phyloP scores from a whole-genome alignment of 345 rosid species.

The Eucalyptus grandis region DNA sequence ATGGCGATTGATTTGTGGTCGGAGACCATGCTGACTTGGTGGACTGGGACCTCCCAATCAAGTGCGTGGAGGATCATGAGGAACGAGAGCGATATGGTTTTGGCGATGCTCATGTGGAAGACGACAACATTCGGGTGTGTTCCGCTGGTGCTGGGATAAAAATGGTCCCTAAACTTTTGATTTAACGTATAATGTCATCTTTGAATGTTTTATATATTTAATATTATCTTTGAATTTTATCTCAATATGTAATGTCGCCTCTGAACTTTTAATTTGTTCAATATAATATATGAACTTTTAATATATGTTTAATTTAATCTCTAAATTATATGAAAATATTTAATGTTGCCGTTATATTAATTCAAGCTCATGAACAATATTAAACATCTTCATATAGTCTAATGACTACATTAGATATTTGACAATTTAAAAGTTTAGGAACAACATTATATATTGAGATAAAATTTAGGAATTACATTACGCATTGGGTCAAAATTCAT shows the following conservation, averaged over 20 bases:
- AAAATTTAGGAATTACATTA: too few species aligned
- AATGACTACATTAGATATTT: too few species aligned
- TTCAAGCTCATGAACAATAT: background rate
- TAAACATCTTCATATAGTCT: too few species aligned
- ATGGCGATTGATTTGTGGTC: rapidly evolving
- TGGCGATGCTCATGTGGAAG: background rate
- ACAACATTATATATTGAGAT: rapidly evolving
- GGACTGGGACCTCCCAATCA: rapidly evolving
- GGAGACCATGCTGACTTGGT: too few species aligned
- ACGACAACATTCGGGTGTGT: background rate
- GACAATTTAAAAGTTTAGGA: too few species aligned
- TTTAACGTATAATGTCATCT: rapidly evolving
- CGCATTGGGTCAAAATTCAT: rapidly evolving
- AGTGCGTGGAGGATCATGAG: background rate
- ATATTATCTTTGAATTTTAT: rapidly evolving
- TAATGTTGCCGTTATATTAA: rapidly evolving
- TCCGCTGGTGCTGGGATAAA: rapidly evolving
- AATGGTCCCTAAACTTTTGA: too few species aligned
- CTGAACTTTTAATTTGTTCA: rapidly evolving
- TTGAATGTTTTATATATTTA: too few species aligned
- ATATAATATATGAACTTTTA: too few species aligned
- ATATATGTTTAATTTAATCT: too few species aligned
- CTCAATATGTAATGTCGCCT: rapidly evolving
- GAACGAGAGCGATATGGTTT: background rate
- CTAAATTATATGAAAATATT: too few species aligned